Base-by-base conservation (phyloP, 176 grass and related monocot species). In the Guadua angustifolia region DNA sequence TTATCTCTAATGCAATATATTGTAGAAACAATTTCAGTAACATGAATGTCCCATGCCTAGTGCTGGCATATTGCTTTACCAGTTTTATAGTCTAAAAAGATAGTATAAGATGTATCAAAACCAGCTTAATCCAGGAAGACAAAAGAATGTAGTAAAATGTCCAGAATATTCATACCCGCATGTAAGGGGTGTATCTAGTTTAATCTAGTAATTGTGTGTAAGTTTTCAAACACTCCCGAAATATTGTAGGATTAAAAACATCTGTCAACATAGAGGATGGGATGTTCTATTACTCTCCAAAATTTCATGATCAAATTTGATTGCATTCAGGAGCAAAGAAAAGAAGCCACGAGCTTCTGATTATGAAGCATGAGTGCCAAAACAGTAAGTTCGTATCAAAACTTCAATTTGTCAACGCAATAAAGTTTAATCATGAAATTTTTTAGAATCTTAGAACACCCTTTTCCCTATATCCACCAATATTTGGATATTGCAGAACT, bases 21-120 rank as follows among this genome's bases (percentile, higher is more conserved):
- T 51, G 15, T 24, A 32, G 19, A 64, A 83, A n/a, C 16, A n/a
- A 53, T 63, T 84, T 77, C 32, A 56, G 17, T 11, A 66, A 67
- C 9, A 66, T 8, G 22, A 83, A 0, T 9, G 24, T 15, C 40
- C 49, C 24, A 66, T 33, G 46, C 9, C 18, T 1, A 12, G 8
- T 47, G 68, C 25, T 72, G 39, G 9, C 51, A 72, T 13, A 25
- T 50, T 38, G 18, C 2, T 47, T 50, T 50, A 35, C 33, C 73
- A 83, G 32, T 46, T 17, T 4, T 32, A 21, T 51, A 32, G 52
- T 29, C 7, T 32, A n/a, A 26, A 7, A 46, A 73, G 4, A 3
- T 22, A 62, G 14, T 38, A 38, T 0, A 78, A 22, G 29, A 26
- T 29, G 69, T 29, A 71, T 25, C 14, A 47, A 71, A 47, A 71